Percentiles rank a stretch among this genome's conserved stretches.
These are phyloP conservation scores for Pleurotus eryngii DNA, from an alignment of 768 basidiomycete genomes.

Conservation along the genomic window DNA sequence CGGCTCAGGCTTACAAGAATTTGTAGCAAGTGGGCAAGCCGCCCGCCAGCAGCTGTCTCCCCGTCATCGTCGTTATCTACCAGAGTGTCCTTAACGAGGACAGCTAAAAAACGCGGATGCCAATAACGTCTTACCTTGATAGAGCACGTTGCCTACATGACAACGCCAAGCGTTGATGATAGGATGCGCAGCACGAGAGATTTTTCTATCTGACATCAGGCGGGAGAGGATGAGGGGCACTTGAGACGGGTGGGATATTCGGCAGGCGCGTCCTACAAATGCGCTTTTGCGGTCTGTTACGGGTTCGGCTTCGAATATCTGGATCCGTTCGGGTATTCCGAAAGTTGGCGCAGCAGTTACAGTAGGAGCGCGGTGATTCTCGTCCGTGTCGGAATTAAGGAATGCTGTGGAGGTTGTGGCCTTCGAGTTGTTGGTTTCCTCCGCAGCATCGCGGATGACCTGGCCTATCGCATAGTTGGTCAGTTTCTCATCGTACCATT, in stretches of 20 bases:
- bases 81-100: not conserved
- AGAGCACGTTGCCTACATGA: conserved; percentile 59
- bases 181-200: conserved; percentile 74
- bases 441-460: conserved; percentile 51
- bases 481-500: conserved; percentile 72
- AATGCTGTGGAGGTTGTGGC: not conserved
- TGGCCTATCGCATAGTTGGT: conserved; percentile 53
- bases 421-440: conserved; percentile 21
- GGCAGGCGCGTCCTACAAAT: conserved; percentile 85
- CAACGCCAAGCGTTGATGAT: conserved; percentile 84
- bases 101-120: not conserved
- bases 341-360: conserved; percentile 17
- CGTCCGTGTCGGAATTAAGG: conserved; percentile 5
- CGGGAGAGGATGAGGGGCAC: conserved; percentile 63
- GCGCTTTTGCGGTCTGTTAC: conserved; percentile 83
- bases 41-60: conserved; percentile 88
- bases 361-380: conserved; percentile 11
- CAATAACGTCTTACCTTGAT: conserved; percentile 57
- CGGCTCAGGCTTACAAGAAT: conserved; percentile 56
- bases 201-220: conserved; percentile 67
- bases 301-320: conserved; percentile 70
- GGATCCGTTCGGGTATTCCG: conserved; percentile 55
- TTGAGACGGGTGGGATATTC: conserved; percentile 73
- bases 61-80: conserved; percentile 94
- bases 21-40: conserved; percentile 87